Base-by-base conservation (phyloP, 805 yeast species). In the Komagataella pseudopastoris region DNA sequence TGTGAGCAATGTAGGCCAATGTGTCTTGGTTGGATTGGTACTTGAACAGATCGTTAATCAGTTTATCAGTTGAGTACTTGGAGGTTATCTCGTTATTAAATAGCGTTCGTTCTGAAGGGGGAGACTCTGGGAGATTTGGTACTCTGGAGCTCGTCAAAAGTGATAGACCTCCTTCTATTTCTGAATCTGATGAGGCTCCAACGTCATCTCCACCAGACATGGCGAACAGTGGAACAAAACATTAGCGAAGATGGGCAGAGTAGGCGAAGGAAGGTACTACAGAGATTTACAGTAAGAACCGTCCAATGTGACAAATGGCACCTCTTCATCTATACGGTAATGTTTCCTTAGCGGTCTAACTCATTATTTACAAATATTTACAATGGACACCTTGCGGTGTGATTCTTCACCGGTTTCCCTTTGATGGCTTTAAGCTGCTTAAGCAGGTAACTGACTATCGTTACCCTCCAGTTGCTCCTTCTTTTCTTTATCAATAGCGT, bases 401-500 rank as follows among this genome's bases (percentile, higher is more conserved):
- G 39, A 30, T 7, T 30, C 14, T 3, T 30, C 39, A 30, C 5
- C 14, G 14, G 8, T 14, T 7, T 14, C 10, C 10, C 5, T 6
- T 30, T 2, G 4, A 45, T 45, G 46, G n/a, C 12, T 6, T 45
- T 4, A 12, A 1, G 48, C 10, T 20, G 14, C 6, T 18, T 22
- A 1, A 10, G 45, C 36, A 16, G 36, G 18, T 30, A 16, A n/a
- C 8, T 23, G 22, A 7, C 4, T 30, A 30, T 14, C 44, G 16
- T 5, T 16, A 6, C 10, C 8, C 24, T 45, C 48, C 22, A 44
- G n/a, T 24, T 49, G 16, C 17, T 49, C 23, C 36, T 17, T 46
- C 22, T 50, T 53, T 30, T 61, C 59, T 48, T 62, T 56, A 50
- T 67, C 70, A 20, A 51, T 53, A n/a, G 63, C 56, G 50, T 67